These are phyloP conservation scores for Phaeophleospora eucalypticola DNA, from an alignment of 2,329 filamentous ascomycete genomes.

Conservation along the genomic window DNA sequence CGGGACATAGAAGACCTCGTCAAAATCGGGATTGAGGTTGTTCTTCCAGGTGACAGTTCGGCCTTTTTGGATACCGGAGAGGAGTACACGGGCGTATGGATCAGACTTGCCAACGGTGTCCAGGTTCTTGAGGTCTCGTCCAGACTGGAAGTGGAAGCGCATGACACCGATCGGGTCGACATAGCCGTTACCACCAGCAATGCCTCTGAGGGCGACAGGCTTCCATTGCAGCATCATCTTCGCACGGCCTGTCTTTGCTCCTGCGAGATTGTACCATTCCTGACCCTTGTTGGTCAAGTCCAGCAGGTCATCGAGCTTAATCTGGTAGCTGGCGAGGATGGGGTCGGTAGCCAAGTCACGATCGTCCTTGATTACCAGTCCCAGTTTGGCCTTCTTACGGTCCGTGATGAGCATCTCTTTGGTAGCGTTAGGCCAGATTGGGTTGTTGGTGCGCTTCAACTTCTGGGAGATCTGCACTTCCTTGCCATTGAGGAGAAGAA, in stretches of 20 bases:
- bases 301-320: slow-evolving; percentile 90
- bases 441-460: slow-evolving; percentile 94
- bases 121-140: slow-evolving; percentile 78
- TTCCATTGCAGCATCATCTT: slow-evolving; percentile 96
- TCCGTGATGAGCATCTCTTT: slow-evolving; percentile 96
- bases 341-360: slow-evolving; percentile 80
- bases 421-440: slow-evolving; percentile 87
- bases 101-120: slow-evolving; percentile 97
- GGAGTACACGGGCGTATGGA: slow-evolving; percentile 81
- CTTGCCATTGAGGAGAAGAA: slow-evolving; percentile 84
- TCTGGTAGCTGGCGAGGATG: slow-evolving; percentile 85
- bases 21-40: slow-evolving; percentile 91
- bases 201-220: slow-evolving; percentile 79
- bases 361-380: slow-evolving; percentile 92
- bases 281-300: slow-evolving; percentile 87
- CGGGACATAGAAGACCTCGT: slow-evolving; percentile 91
- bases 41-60: slow-evolving; percentile 95
- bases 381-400: slow-evolving; percentile 82
- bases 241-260: slow-evolving; percentile 74
- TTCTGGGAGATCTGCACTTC: slow-evolving; percentile 85
- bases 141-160: slow-evolving; percentile 85
- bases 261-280: slow-evolving; percentile 90
- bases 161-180: slow-evolving; percentile 91
- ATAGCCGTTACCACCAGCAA: slow-evolving; percentile 75
- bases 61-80: slow-evolving; percentile 86